A percentile compares a stretch with the other conserved stretches of the same genome.
Conservation (phyloP, 208 protist species). For the Leishmania gerbilli region DNA sequence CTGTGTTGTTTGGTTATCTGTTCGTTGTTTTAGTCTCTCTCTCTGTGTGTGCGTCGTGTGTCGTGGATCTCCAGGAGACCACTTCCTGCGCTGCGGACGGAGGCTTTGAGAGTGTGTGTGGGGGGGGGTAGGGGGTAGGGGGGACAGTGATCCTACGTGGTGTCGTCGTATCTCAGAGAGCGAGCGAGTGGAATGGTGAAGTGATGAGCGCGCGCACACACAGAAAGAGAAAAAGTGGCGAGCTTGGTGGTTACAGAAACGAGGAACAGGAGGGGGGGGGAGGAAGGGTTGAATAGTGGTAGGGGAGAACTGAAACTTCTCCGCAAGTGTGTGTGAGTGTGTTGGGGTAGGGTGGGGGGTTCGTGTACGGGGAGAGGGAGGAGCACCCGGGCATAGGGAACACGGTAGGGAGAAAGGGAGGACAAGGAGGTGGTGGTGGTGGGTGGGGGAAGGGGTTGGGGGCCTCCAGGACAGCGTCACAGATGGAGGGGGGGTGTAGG, state of each 20-base stretch:
- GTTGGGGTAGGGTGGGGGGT: not conserved
- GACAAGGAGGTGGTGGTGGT: not conserved
- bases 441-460: not conserved
- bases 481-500: not conserved
- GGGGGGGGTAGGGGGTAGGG: not conserved
- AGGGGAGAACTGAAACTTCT: slow-evolving; percentile 1
- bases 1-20: too few relatives aligned
- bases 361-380: not conserved
- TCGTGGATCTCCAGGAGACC: not conserved
- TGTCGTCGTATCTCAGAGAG: not conserved
- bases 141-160: not conserved
- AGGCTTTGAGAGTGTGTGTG: not conserved
- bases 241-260: not conserved
- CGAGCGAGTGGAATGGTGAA: not conserved
- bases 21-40: too few relatives aligned
- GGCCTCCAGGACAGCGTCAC: not conserved
- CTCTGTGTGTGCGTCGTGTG: too few relatives aligned
- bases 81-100: not conserved
- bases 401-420: not conserved
- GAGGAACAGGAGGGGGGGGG: slow-evolving; percentile 2
- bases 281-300: not conserved
- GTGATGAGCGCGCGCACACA: not conserved
- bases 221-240: not conserved
- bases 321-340: not conserved
- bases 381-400: not conserved